Percentiles rank a stretch among this genome's conserved stretches.
Evolutionary conservation across 1,139 yeast genomes (phyloP).

Genomic region (Wickerhamiella infanticola): DNA sequence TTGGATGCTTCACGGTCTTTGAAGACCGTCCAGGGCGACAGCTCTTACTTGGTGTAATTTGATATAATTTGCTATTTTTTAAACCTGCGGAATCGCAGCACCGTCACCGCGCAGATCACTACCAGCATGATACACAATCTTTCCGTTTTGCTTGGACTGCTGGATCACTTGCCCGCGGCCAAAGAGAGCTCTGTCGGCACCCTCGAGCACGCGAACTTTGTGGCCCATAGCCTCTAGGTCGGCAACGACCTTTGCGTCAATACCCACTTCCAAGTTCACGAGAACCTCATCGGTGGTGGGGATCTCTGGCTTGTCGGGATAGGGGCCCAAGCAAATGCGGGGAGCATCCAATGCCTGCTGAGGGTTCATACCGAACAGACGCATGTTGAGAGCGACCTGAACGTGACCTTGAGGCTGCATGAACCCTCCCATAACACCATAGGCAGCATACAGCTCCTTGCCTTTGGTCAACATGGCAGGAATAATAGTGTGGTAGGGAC

Average conservation of each 20-base stretch:
- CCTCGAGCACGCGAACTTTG: conserved; percentile 32
- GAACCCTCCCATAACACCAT: conserved; percentile 81
- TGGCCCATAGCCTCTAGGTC: conserved; percentile 44
- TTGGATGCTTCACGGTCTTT: conserved; percentile 83
- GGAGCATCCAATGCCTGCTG: conserved; percentile 70
- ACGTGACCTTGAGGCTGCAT: conserved; percentile 82
- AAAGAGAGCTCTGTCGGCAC: conserved; percentile 32
- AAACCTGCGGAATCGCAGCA: conserved; percentile 43
- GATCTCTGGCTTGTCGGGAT: conserved; percentile 36
- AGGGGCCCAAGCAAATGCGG: conserved; percentile 46
- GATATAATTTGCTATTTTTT: conserved; percentile 1
- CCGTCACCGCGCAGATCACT: conserved; percentile 76
- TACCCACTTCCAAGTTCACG: conserved; percentile 55
- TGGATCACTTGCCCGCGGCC: conserved; percentile 68
- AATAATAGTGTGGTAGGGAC: conserved; percentile 75
- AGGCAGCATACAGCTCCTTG: conserved; percentile 44
- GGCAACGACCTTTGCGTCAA: conserved; percentile 30
- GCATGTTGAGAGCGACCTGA: conserved; percentile 55
- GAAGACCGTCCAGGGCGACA: conserved; percentile 37
- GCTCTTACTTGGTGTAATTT: conserved; percentile 16
- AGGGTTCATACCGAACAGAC: conserved; percentile 48
- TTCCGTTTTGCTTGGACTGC: conserved; percentile 26
- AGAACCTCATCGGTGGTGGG: conserved; percentile 42
- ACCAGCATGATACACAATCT: conserved; percentile 48
- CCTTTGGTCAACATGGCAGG: conserved; percentile 56